Evolutionary conservation across 257 asterid genomes (phyloP).

Genomic region (Primulina tabacum): DNA sequence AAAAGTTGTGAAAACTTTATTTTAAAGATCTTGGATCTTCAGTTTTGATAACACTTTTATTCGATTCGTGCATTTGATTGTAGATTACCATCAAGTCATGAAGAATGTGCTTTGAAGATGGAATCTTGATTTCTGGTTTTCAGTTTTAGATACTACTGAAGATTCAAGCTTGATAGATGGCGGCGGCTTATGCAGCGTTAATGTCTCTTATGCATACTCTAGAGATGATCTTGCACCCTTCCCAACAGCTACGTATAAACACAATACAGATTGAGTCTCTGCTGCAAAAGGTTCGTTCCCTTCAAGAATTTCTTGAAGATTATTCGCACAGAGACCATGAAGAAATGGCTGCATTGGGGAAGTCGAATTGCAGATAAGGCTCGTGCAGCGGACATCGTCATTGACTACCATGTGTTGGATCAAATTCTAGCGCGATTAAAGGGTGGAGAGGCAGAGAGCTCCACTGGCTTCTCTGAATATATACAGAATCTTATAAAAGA

Average conservation of each 20-base stretch:
- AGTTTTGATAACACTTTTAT: too few relatives aligned
- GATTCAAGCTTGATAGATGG: not conserved
- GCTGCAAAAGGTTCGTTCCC: not conserved
- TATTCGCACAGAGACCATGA: not conserved
- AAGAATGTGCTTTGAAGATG: not conserved
- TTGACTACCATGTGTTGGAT: not conserved
- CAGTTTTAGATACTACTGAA: not conserved
- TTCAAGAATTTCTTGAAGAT: not conserved
- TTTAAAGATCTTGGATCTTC: too few relatives aligned
- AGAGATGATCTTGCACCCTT: not conserved
- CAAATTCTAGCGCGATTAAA: not conserved
- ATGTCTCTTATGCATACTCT: slow-evolving; percentile 9
- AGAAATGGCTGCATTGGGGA: not conserved
- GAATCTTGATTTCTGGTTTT: not conserved
- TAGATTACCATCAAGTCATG: not conserved
- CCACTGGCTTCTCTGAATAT: not conserved
- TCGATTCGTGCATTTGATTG: not conserved
- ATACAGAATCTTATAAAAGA: not conserved
- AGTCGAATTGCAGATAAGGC: not conserved
- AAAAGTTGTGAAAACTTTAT: not conserved
- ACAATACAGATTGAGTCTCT: not conserved
- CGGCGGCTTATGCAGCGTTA: slow-evolving; percentile 9
- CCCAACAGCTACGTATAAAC: not conserved
- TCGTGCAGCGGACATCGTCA: not conserved
- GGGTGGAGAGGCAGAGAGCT: not conserved